Conservation (phyloP, 176 grass and related monocot genomes). For the Saccharum spontaneum region DNA sequence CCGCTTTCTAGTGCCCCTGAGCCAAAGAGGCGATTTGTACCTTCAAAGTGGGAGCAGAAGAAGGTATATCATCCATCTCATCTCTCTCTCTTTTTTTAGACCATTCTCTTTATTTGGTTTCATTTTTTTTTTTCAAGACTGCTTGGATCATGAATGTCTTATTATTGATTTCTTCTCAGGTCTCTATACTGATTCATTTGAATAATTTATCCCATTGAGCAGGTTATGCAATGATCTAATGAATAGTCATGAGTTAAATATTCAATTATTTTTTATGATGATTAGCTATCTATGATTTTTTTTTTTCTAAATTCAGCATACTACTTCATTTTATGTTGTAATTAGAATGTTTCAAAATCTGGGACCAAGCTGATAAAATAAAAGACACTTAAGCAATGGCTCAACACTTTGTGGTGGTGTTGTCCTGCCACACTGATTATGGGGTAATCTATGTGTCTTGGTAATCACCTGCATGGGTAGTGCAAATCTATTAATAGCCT, state of each 20-base stretch:
- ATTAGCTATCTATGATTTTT: neutral
- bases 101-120: slow-evolving; percentile 4
- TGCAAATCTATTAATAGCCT: neutral
- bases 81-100: neutral
- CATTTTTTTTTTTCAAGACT: neutral
- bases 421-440: neutral
- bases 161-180: slow-evolving; percentile 13
- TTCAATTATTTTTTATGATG: neutral
- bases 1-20: slow-evolving; percentile 98
- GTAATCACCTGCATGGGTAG: neutral
- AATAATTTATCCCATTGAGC: neutral
- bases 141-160: neutral
- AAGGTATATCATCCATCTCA: slow-evolving; percentile 50
- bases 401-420: neutral
- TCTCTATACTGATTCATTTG: slow-evolving; percentile 7
- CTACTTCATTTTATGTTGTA: neutral
- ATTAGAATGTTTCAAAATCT: neutral
- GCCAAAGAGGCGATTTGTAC: slow-evolving; percentile 95
- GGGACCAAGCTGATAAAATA: neutral
- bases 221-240: neutral
- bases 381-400: neutral
- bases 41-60: slow-evolving; percentile 98
- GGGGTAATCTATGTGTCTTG: neutral
- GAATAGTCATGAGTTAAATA: neutral
- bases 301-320: neutral